Evolutionary conservation across 768 basidiomycete genomes (phyloP), one percentile per base, ranked within the genome.

Genomic region (Sistotremastrum suecicum): DNA sequence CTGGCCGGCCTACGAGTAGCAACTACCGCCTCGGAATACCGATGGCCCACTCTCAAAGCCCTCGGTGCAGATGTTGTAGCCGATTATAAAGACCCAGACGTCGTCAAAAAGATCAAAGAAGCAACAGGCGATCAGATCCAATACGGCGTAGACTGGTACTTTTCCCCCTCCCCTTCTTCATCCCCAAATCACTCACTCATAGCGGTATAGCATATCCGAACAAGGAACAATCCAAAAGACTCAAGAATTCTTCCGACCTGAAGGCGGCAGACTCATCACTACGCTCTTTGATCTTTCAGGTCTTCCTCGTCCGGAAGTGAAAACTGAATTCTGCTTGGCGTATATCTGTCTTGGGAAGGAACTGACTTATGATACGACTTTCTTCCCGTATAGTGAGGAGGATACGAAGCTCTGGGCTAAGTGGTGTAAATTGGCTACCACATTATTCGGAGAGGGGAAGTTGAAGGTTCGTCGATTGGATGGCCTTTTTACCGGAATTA

Each of bases 41-140:
- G 65, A 46, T 54, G 54, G 29, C 56, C 50, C 0, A 51, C 59
- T n/a, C 47, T 67, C 35, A 58, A 56, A 30, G 45, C 53, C 3
- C 52, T 63, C 8, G 67, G 67, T 28, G 67, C 65, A 0, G 55
- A 60, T 28, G 60, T 55, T 2, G 53, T 56, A 5, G 56, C 63
- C 46, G 60, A 64, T 43, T 64, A 61, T 48, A 54, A 54, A 36
- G 51, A 53, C 41, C 41, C 44, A 9, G 50, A 51, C 5, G 50
- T 48, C 4, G 40, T 45, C 3, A 37, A 47, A 35, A 50, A 55
- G 34, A 51, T 58, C 35, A 53, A 51, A 12, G 48, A 41, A 9
- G 37, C 41, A 20, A 41, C 41, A 20, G 39, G 48, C 34, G 38
- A 33, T n/a, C 43, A 42, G 5, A 39, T 46, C 31, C 38, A 44